Percentiles rank a stretch among this genome's conserved stretches.
These are phyloP conservation scores for Spatholobus suberectus DNA, from an alignment of 306 rosid genomes.

Conservation along the genomic window DNA sequence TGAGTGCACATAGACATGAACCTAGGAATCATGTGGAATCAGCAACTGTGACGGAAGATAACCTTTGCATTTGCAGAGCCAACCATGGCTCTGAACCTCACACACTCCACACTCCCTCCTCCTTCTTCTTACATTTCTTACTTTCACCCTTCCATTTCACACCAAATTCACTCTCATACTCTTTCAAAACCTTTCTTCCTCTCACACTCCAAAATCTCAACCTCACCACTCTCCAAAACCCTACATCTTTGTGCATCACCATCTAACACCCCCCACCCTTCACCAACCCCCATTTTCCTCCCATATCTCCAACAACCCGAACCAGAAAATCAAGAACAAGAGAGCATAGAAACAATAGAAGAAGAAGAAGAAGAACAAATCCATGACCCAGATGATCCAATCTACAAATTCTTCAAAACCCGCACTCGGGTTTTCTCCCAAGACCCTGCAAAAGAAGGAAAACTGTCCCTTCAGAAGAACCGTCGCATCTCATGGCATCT, in stretches of 20 bases:
- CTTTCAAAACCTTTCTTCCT: constrained; percentile 38
- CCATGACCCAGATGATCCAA: constrained; percentile 61
- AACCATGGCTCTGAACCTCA: constrained; percentile 50
- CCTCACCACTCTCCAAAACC: constrained; percentile 29
- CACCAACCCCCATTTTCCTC: constrained; percentile 62
- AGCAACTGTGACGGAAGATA: background rate
- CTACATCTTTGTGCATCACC: constrained; percentile 49
- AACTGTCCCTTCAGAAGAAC: constrained; percentile 57
- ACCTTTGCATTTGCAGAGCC: background rate
- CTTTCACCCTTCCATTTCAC: constrained; percentile 25
- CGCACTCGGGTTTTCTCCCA: constrained; percentile 49
- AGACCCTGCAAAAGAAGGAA: constrained; percentile 67
- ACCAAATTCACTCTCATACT: background rate
- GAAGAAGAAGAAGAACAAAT: background rate
- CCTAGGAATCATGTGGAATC: background rate
- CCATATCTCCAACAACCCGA: constrained; percentile 52
- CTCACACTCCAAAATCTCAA: constrained; percentile 10
- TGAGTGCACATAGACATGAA: background rate
- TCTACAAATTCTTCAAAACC: constrained; percentile 72
- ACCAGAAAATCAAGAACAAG: background rate
- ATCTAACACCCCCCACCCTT: constrained; percentile 18
- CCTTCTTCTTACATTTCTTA: constrained; percentile 22
- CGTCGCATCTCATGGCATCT: constrained; percentile 75
- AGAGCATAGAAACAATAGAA: background rate
- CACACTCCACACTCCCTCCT: constrained; percentile 31